Evolutionary conservation across 2,329 filamentous ascomycete species (phyloP), one percentile per base, ranked within the genome.

Genomic region (Alternaria burnsii): DNA sequence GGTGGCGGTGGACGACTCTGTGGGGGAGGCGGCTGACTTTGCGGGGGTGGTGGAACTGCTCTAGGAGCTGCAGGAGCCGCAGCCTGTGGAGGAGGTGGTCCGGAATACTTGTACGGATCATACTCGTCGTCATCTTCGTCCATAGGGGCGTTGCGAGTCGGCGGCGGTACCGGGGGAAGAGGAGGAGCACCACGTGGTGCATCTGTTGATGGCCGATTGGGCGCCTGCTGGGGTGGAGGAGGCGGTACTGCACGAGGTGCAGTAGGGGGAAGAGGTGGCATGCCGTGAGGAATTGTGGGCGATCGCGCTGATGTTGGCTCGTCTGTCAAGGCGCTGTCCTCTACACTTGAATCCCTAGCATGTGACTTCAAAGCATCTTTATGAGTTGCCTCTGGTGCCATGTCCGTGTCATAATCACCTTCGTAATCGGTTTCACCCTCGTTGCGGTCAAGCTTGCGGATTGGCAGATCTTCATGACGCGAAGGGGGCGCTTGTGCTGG

Each of bases 341-440:
- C 93, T 55, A 91, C 75, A 74, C 91, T 96, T 7, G 90, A 87
- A 46, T 94, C 92, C 55, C 90, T 87, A 8, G 86, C 87, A 77
- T 97, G 93, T 9, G 92, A 83, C 77, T 94, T 97, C 62, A 98
- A 80, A 1, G 94, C 94, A 80, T 97, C 94, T 79, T 97, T 97
- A 78, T 97, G 93, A 57, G 91, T 92, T n/a, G 88, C 93, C 10
- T 92, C 90, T n/a, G 94, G 92, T 2, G 91, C 94, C 74, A 98
- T 98, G 76, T 98, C 95, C 7, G 95, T 98, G 71, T 98, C 95
- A 76, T 98, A 98, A 74, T 98, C 95, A 7, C 94, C 95, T 75
- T 99, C 95, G 73, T 98, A 98, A 74, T 97, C 94, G 0, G 93
- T 96, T 34, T 93, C 86, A 72, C 96, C 93, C 60, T 91, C 92